Base-by-base conservation (phyloP, 2,329 filamentous ascomycete species). In the Lasiodiplodia hormozganensis region DNA sequence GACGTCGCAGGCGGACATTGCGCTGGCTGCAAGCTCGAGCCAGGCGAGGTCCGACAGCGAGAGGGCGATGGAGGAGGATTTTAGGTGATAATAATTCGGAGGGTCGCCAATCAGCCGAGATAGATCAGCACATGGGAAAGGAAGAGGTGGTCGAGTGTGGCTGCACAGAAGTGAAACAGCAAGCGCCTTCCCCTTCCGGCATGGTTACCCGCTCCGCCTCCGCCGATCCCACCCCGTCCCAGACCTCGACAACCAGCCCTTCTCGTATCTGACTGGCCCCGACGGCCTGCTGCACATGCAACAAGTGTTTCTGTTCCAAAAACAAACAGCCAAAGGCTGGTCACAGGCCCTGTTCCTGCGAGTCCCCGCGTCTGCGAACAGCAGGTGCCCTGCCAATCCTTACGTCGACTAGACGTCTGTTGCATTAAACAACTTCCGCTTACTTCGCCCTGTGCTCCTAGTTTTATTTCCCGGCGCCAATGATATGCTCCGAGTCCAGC, bases 121-220 rank as follows among this genome's bases (percentile, higher is more conserved):
- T 38, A 67, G 65, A 67, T 67, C 21, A 38, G 43, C 65, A 58
- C 65, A 58, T 60, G 65, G 40, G n/a, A 18, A 12, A 28, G 38
- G 38, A 40, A 43, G 38, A 34, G 38, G 54, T 16, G 38, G 23
- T 7, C 36, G 14, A 11, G 12, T 4, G 57, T 38, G 23, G 38
- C 14, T 18, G 36, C 38, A 16, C 31, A 23, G 18, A 60, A 12
- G 47, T 65, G 25, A 49, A 67, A 67, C 65, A 51, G 40, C 52
- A 51, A 11, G 53, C 65, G 65, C 65, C 65, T 67, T 18, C 65
- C 65, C 28, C 3, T 49, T 67, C 40, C 7, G 65, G 65, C 28
- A 18, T 28, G 31, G 65, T 54, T 58, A 58, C 53, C 51, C 54
- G 53, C 31, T 31, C 56, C n/a, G 43, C 53, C 65, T 23, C 52